Percentiles rank a stretch among this genome's conserved stretches.
These are phyloP conservation scores for Trichothecium sympodiale DNA, from an alignment of 2,329 filamentous ascomycete species.

Conservation along the genomic window DNA sequence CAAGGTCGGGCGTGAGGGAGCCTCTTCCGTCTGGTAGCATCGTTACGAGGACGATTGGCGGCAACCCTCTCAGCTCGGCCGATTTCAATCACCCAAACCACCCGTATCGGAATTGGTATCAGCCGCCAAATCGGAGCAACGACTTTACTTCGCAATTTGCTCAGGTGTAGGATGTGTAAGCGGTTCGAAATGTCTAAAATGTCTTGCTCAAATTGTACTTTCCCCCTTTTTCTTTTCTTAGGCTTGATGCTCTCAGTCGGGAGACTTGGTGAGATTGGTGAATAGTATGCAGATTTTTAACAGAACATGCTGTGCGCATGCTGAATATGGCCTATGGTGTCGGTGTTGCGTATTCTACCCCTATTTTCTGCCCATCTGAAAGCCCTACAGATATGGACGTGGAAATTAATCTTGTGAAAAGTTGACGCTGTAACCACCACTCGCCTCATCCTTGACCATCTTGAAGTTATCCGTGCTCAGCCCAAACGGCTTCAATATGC, in stretches of 20 bases:
- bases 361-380: too few species aligned
- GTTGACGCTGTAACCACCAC: conserved; percentile 89
- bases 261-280: too few species aligned
- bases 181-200: too few species aligned
- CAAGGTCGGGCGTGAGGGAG: background rate
- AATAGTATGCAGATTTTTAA: too few species aligned
- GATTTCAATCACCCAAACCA: conserved; percentile 71
- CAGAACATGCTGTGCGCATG: too few species aligned
- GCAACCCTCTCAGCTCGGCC: conserved; percentile 63
- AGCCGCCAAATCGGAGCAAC: conserved; percentile 49
- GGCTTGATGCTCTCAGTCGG: too few species aligned
- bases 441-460: conserved; percentile 81
- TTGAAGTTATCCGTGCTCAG: conserved; percentile 91
- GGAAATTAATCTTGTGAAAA: conserved; percentile 47
- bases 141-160: background rate
- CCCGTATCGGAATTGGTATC: conserved; percentile 72
- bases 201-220: too few species aligned
- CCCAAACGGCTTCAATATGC: conserved; percentile 85
- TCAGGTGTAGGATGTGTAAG: too few species aligned
- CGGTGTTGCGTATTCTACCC: too few species aligned
- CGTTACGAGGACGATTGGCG: conserved; percentile 22
- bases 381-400: too few species aligned
- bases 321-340: too few species aligned
- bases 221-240: too few species aligned
- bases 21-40: conserved; percentile 13